A percentile compares a stretch with the other conserved stretches of the same genome.
Evolutionary conservation across 1,284 basidiomycete genomes (phyloP).

Genomic region (Malassezia brasiliensis): DNA sequence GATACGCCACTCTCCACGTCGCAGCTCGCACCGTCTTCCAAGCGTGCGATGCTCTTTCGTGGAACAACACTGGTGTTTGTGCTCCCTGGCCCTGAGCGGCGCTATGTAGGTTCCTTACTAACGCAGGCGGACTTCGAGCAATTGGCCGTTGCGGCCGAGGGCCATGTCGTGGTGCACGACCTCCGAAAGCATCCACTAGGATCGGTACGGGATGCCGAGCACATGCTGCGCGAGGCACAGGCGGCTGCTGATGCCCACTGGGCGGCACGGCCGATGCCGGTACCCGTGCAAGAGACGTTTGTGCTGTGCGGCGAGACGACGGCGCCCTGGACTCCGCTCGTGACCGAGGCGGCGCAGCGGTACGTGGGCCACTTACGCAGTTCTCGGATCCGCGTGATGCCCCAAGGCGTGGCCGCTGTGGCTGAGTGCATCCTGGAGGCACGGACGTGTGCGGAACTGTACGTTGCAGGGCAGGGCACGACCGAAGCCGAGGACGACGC

Average conservation of each 20-base stretch:
- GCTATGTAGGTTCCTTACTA: neutral
- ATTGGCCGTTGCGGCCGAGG: slow-evolving; percentile 11
- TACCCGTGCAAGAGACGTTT: neutral
- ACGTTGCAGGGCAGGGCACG: neutral
- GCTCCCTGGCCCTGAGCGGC: neutral
- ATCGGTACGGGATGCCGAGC: neutral
- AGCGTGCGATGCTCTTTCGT: slow-evolving; percentile 1
- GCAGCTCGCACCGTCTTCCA: neutral
- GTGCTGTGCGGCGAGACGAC: neutral
- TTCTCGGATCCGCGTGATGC: neutral
- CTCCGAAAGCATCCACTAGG: neutral
- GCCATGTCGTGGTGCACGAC: slow-evolving; percentile 5
- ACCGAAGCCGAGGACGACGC: neutral
- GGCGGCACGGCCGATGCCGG: neutral
- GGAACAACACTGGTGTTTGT: neutral
- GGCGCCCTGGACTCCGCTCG: neutral
- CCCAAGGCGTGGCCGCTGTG: slow-evolving; percentile 3
- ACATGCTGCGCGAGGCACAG: neutral
- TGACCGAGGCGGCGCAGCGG: neutral
- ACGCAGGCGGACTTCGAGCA: slow-evolving; percentile 7
- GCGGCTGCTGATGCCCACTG: neutral
- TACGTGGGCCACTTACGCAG: neutral
- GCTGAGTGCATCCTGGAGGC: slow-evolving; percentile 7
- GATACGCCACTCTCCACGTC: neutral
- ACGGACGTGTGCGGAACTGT: neutral